Evolutionary conservation across 1,284 basidiomycete species (phyloP).

Genomic region (Leccinum subrobustum): DNA sequence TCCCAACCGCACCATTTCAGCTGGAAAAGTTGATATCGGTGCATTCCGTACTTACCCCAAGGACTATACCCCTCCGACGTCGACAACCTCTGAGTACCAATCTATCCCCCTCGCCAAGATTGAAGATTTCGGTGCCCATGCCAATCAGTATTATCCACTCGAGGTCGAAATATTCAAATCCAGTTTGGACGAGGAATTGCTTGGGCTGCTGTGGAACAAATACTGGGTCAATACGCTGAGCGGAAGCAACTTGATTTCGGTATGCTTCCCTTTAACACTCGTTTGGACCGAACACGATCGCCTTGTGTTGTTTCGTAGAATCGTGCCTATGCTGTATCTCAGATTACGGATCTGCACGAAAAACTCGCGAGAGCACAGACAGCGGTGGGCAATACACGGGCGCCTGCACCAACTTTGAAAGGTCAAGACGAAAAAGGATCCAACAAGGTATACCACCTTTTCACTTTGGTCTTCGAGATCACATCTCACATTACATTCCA

Average conservation of each 20-base stretch:
- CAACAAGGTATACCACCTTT: conserved; percentile 21
- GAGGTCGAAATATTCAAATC: conserved; percentile 96
- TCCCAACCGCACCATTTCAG: conserved; percentile 96
- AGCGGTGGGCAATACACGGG: conserved; percentile 54
- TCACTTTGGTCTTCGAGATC: not conserved
- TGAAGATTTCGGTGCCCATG: conserved; percentile 97
- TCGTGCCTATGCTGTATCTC: conserved; percentile 86
- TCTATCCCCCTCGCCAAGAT: conserved; percentile 94
- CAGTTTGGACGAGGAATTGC: conserved; percentile 79
- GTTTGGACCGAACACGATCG: not conserved
- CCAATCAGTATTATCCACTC: conserved; percentile 93
- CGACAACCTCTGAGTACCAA: conserved; percentile 82
- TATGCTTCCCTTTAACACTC: conserved; percentile 39
- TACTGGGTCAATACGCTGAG: conserved; percentile 98
- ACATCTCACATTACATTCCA: conserved; percentile 2
- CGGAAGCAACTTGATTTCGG: conserved; percentile 88
- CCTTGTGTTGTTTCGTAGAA: conserved; percentile 55
- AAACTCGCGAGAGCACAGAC: conserved; percentile 74
- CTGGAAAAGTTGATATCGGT: conserved; percentile 97
- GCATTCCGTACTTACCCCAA: conserved; percentile 97
- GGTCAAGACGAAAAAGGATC: conserved; percentile 44
- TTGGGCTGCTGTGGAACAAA: conserved; percentile 96
- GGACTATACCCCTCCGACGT: conserved; percentile 79
- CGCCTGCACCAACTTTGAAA: conserved; percentile 50
- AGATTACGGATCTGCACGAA: conserved; percentile 84